Evolutionary conservation across 2,329 filamentous ascomycete genomes (phyloP).

Genomic region (Epicoccum sorghinum): DNA sequence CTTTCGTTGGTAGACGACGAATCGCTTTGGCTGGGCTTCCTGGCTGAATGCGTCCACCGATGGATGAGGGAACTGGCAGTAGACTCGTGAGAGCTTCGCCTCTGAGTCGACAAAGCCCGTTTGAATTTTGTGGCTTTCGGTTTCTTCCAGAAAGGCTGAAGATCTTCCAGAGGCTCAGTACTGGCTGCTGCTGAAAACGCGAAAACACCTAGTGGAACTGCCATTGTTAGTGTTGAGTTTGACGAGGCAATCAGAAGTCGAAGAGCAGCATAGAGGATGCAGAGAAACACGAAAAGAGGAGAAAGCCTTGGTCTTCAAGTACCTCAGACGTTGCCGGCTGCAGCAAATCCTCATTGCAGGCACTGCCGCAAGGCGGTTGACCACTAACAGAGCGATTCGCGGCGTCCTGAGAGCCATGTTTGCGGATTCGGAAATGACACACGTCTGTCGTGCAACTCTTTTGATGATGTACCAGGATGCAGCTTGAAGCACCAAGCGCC

Average conservation of each 20-base stretch:
- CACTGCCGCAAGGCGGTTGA: conserved; percentile 39
- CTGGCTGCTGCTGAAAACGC: conserved; percentile 44
- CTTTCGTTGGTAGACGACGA: conserved; percentile 26
- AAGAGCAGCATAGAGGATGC: conserved; percentile 21
- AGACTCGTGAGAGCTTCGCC: conserved; percentile 35
- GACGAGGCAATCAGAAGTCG: conserved; percentile 2
- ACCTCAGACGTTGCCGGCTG: conserved; percentile 35
- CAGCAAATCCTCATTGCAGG: conserved; percentile 38
- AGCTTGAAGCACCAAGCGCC: conserved; percentile 36
- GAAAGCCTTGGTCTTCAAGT: conserved; percentile 41
- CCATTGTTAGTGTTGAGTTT: conserved; percentile 45
- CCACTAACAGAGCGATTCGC: conserved; percentile 31
- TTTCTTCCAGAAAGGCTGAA: conserved; percentile 42
- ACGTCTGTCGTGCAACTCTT: conserved; percentile 44
- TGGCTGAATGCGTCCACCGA: conserved; percentile 30
- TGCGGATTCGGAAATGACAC: conserved; percentile 38
- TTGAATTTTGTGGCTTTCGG: conserved; percentile 38
- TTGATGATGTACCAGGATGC: conserved; percentile 38
- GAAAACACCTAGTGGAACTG: conserved; percentile 47
- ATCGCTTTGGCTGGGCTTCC: conserved; percentile 26
- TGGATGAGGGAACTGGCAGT: conserved; percentile 37
- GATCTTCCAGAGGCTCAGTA: conserved; percentile 42
- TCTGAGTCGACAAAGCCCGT: conserved; percentile 35
- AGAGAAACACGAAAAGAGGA: conserved; percentile 34
- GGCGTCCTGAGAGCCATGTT: conserved; percentile 35